Evolutionary conservation across 1,284 basidiomycete species (phyloP).

Genomic region (Grifola frondosa): DNA sequence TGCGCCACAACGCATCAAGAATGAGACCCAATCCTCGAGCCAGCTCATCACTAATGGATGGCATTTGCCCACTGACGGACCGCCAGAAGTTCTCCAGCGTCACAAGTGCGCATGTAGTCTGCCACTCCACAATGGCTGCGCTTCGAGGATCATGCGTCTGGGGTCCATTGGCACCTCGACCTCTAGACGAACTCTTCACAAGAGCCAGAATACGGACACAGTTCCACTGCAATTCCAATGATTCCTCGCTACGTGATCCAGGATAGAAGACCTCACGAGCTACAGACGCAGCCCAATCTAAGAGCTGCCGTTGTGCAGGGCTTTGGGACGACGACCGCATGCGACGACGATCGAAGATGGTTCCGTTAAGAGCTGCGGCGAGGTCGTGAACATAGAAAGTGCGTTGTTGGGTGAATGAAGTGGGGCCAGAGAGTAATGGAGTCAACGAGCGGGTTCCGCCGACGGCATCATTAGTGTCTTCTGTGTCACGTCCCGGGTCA

Average conservation of each 20-base stretch:
- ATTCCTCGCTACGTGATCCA: background rate
- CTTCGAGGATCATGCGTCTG: conserved; percentile 5
- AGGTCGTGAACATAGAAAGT: too few species aligned
- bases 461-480: too few species aligned
- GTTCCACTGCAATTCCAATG: conserved; percentile 22
- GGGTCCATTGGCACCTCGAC: conserved; percentile 1
- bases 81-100: conserved; percentile 16
- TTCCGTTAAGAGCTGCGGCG: background rate
- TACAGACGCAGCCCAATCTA: conserved; percentile 18
- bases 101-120: conserved; percentile 25
- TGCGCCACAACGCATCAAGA: conserved; percentile 38
- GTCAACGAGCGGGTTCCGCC: too few species aligned
- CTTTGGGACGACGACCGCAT: background rate
- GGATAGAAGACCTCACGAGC: conserved; percentile 18
- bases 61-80: conserved; percentile 29
- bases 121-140: conserved; percentile 27
- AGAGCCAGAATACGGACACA: conserved; percentile 26
- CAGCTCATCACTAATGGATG: conserved; percentile 4
- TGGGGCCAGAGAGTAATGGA: too few species aligned
- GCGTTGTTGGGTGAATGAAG: too few species aligned
- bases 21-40: conserved; percentile 28
- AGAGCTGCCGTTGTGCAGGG: conserved; percentile 7
- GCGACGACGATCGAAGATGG: conserved; percentile 3
- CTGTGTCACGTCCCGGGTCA: too few species aligned
- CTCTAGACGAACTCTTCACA: conserved; percentile 11